A percentile compares a stretch with the other conserved stretches of the same genome.
These are phyloP conservation scores for Hysterangium stoloniferum DNA, from an alignment of 768 basidiomycete genomes.

Conservation along the genomic window DNA sequence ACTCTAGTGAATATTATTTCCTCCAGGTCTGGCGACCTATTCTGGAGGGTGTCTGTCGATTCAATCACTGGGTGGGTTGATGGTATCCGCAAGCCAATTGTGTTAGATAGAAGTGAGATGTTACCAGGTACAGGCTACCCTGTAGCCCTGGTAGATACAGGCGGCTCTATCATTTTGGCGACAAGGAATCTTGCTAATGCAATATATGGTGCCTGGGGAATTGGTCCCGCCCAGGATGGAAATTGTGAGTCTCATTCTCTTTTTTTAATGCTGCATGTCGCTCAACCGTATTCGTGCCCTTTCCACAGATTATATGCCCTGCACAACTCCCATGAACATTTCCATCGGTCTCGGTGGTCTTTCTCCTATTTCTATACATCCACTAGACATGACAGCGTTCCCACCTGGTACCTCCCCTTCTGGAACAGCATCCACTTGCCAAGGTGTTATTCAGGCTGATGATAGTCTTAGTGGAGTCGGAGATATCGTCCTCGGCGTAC, in stretches of 20 bases:
- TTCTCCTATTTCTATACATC: slow-evolving; percentile 55
- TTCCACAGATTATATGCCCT: slow-evolving; percentile 62
- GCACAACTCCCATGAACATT: slow-evolving; percentile 62
- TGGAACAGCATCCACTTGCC: slow-evolving; percentile 37
- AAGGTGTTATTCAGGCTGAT: slow-evolving; percentile 61
- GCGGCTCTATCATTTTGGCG: slow-evolving; percentile 59
- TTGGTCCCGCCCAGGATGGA: slow-evolving; percentile 51
- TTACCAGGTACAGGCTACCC: slow-evolving; percentile 30
- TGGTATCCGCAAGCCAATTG: slow-evolving; percentile 32
- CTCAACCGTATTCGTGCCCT: not conserved
- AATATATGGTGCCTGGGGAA: slow-evolving; percentile 68
- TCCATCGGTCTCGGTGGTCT: slow-evolving; percentile 57
- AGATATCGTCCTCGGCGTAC: slow-evolving; percentile 73
- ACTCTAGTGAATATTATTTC: slow-evolving; percentile 41
- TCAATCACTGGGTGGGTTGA: slow-evolving; percentile 56
- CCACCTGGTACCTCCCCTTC: slow-evolving; percentile 35
- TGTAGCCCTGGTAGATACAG: slow-evolving; percentile 66
- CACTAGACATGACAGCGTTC: slow-evolving; percentile 57
- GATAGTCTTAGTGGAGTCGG: slow-evolving; percentile 31
- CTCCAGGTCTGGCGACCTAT: slow-evolving; percentile 31
- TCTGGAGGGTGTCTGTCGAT: slow-evolving; percentile 55
- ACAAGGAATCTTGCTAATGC: slow-evolving; percentile 56
- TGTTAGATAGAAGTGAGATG: slow-evolving; percentile 32
- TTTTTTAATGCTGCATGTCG: not conserved
- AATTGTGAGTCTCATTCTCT: slow-evolving; percentile 41